Evolutionary conservation across 768 basidiomycete genomes (phyloP), one percentile per base, ranked within the genome.

Genomic region (Auricularia cornea): DNA sequence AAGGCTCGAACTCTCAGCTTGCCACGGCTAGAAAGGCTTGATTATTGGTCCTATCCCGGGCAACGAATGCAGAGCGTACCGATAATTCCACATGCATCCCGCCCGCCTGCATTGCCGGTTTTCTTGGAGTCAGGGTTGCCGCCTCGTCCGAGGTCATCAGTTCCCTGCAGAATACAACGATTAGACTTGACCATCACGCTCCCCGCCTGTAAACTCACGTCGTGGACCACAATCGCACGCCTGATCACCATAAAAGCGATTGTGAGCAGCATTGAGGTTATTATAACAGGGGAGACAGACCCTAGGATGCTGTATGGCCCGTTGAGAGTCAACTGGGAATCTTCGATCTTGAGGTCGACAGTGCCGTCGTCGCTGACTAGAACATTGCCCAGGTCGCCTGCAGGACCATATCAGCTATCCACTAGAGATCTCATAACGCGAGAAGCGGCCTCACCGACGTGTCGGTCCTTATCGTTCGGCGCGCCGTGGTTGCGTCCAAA

Each of bases 1-100:
- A 14, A 10, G 35, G 35, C 16, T 6, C 20, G 20, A 48, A 48
- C 23, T 48, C 23, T 23, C 44, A 18, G 16, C 23, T 20, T 48
- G 44, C 44, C 16, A 48, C 44, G 20, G 44, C 44, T 48, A 23
- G 16, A 18, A 48, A 20, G 16, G 6, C 1, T 14, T 23, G 23
- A 48, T 48, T 23, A 48, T 8, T 18, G 6, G 0, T 6, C 6
- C 6, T 20, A 48, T 48, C 20, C 6, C 16, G 20, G 12, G 20
- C 20, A 48, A 20, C 10, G 20, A 48, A 14, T 18, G 10, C 44
- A 26, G 12, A 48, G 44, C 51, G 51, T 72, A 83, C 88, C 89
- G 67, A 92, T 89, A 60, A 92, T 83, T 68, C 90, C 91, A 70
- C 92, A 93, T 14, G 92, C 90, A n/a, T 83, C 81, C 63, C 90